Evolutionary conservation across 306 rosid species (phyloP), one percentile per base, ranked within the genome.

Genomic region (Quercus parvula): DNA sequence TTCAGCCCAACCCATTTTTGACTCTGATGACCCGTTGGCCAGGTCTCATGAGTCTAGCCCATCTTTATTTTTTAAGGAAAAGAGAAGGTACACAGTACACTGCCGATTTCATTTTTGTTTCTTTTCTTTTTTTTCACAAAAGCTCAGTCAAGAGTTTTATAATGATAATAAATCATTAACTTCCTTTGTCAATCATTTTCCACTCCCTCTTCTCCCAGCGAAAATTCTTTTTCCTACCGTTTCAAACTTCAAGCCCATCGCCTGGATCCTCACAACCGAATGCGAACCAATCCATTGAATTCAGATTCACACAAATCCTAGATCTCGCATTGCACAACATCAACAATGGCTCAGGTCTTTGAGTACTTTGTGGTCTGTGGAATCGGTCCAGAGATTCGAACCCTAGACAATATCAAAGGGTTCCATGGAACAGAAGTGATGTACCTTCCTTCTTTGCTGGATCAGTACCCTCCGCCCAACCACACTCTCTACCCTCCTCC

Each of bases 281-380:
- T 67, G 52, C 72, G n/a, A 19, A 5, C 18, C 25, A 67, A 67
- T 67, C 15, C 51, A 31, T 31, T 20, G 33, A 66, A 66, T 66
- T 66, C 24, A 66, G 12, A 17, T 66, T 66, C 71, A 31, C 19
- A 18, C 33, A 33, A 10, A 19, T 49, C 33, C 71, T 8, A 18
- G 46, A 66, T 27, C 68, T 25, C 15, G 24, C 28, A 8, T 22
- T 59, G 70, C 44, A 30, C 5, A 18, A 19, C 19, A 30, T n/a
- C 35, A 35, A n/a, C 38, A 87, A 96, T 96, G 99, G 89, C 99
- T 76, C 96, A 57, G 92, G 87, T 96, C 89, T 96, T 96, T 68
- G 99, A 96, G 84, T 89, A 93, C 82, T 96, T 96, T 80, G 98
- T 96, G 18, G 96, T 96, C 52, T 96, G 98, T 73, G 99, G 99